phyloP scores from a whole-genome alignment of 805 yeast genomes.

The Saccharomycodes ludwigii region DNA sequence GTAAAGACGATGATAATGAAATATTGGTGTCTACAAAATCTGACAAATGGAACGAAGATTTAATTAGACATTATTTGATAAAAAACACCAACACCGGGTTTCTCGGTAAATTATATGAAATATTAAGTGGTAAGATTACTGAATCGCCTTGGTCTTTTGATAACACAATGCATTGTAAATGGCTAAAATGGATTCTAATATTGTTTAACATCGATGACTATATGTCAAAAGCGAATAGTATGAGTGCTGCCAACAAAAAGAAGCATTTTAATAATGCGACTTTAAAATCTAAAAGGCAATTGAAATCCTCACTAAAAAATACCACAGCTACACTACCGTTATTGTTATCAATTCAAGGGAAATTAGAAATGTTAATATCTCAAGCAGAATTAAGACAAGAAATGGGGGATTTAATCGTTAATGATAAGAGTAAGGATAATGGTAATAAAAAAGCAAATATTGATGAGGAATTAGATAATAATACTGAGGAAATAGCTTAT shows the following conservation, averaged over 20 bases:
- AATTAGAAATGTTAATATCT: conserved; percentile 61
- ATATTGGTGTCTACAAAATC: too few species aligned
- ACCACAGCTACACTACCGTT: conserved; percentile 50
- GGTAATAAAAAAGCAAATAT: conserved; percentile 23
- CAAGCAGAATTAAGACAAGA: conserved; percentile 63
- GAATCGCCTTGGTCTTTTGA: conserved; percentile 19
- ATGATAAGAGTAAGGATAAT: conserved; percentile 22
- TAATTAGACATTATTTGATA: conserved; percentile 23
- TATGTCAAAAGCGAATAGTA: conserved; percentile 5
- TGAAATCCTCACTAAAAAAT: conserved; percentile 46
- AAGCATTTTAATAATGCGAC: conserved; percentile 14
- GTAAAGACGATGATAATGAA: conserved; percentile 18
- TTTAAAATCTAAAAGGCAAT: conserved; percentile 36
- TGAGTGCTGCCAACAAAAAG: conserved; percentile 18
- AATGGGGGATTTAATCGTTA: conserved; percentile 27
- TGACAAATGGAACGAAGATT: conserved; percentile 18
- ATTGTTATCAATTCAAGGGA: conserved; percentile 73
- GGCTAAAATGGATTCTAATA: conserved; percentile 77
- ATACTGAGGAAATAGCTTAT: conserved; percentile 14
- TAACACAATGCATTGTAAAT: conserved; percentile 26
- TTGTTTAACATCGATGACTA: conserved; percentile 37
- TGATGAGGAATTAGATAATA: conserved; percentile 17
- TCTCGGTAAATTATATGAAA: conserved; percentile 32
- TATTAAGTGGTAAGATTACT: conserved; percentile 34
- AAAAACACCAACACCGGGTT: conserved; percentile 20